Evolutionary conservation across 2,329 filamentous ascomycete genomes (phyloP).

Genomic region (Diaporthe sp.): DNA sequence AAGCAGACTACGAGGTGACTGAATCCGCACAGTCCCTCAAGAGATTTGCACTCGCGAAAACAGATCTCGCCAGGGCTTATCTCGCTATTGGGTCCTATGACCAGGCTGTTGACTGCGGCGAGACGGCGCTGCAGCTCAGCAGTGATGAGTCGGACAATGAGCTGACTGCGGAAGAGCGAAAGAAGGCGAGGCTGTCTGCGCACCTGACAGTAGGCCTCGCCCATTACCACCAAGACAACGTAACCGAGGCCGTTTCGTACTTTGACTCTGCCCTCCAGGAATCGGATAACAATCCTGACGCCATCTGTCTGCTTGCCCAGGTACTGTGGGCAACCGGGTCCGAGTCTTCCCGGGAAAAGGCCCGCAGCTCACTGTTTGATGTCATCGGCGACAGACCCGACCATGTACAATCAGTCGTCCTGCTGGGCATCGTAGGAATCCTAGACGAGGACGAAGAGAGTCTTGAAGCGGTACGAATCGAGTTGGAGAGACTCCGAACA

Average conservation of each 20-base stretch:
- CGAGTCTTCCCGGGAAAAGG: constrained; percentile 78
- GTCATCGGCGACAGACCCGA: constrained; percentile 80
- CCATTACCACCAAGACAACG: constrained; percentile 76
- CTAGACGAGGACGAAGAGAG: constrained; percentile 84
- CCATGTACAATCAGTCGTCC: constrained; percentile 83
- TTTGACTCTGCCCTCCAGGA: constrained; percentile 86
- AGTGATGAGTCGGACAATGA: constrained; percentile 77
- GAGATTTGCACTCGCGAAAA: constrained; percentile 84
- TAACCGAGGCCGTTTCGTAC: constrained; percentile 79
- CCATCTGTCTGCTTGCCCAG: constrained; percentile 88
- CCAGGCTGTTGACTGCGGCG: constrained; percentile 82
- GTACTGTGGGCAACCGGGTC: constrained; percentile 93
- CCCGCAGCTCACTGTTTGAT: constrained; percentile 83
- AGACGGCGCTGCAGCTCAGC: constrained; percentile 83
- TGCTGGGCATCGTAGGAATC: constrained; percentile 87
- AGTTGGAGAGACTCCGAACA: constrained; percentile 80
- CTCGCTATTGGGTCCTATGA: constrained; percentile 76
- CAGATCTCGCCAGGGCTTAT: constrained; percentile 87
- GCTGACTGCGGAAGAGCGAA: constrained; percentile 73
- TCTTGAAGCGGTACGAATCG: constrained; percentile 82
- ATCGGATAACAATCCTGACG: constrained; percentile 81
- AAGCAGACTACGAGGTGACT: constrained; percentile 85
- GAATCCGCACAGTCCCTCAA: constrained; percentile 82
- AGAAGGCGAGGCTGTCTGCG: constrained; percentile 82
- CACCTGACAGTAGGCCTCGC: constrained; percentile 89